phyloP scores from a whole-genome alignment of 73 alveolate genomes.

The Urostyla sp. region DNA sequence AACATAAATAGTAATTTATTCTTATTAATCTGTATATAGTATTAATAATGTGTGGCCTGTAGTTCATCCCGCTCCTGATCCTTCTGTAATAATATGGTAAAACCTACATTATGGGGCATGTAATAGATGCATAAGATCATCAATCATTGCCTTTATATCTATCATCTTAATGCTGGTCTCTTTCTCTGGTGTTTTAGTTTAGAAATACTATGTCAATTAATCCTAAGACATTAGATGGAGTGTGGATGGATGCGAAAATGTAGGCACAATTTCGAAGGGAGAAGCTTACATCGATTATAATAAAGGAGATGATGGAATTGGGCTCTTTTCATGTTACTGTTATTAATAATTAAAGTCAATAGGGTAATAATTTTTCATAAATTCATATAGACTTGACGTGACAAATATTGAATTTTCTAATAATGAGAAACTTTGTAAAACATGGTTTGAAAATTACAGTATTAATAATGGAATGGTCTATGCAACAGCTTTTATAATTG shows the following conservation, averaged over 20 bases:
- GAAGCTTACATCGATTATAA: slow-evolving; percentile 33
- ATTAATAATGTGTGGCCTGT: slow-evolving; percentile 34
- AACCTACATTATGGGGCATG: slow-evolving; percentile 38
- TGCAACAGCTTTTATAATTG: slow-evolving; percentile 38
- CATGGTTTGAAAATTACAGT: slow-evolving; percentile 63
- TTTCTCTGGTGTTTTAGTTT: slow-evolving; percentile 24
- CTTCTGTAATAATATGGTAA: slow-evolving; percentile 62
- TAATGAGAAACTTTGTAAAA: slow-evolving; percentile 35
- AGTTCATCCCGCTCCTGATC: slow-evolving; percentile 57
- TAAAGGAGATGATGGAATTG: slow-evolving; percentile 6
- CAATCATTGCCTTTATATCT: slow-evolving; percentile 34
- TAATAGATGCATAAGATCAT: slow-evolving; percentile 35
- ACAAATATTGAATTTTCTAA: slow-evolving; percentile 39
- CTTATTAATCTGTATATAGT: background rate
- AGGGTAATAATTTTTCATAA: background rate
- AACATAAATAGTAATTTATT: slow-evolving; percentile 43
- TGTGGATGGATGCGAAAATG: too few species aligned
- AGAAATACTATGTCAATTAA: slow-evolving; percentile 21
- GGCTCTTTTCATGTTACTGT: slow-evolving; percentile 65
- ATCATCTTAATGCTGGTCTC: slow-evolving; percentile 12
- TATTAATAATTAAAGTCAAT: slow-evolving; percentile 16
- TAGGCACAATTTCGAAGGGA: too few species aligned
- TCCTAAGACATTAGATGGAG: slow-evolving; percentile 22
- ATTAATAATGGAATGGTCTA: slow-evolving; percentile 53
- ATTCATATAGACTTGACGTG: slow-evolving; percentile 1